These are phyloP conservation scores for Haplographium delicatum DNA, from an alignment of 495 filamentous ascomycete species.

Conservation along the genomic window DNA sequence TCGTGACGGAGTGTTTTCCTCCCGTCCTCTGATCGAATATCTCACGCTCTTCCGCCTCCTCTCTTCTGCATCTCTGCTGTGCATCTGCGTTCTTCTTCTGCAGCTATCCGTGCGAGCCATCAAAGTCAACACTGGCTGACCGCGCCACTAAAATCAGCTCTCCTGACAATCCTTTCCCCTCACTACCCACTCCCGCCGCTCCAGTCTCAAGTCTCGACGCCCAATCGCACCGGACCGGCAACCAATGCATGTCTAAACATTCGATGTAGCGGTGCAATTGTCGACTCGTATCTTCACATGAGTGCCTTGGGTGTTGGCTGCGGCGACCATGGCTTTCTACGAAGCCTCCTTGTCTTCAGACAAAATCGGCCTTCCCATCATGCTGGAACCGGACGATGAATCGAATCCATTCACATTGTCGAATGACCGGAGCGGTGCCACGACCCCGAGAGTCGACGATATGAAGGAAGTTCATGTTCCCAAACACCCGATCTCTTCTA, in stretches of 20 bases:
- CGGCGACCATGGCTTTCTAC: neutral
- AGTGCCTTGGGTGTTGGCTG: neutral
- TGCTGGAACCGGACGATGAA: conserved; percentile 3
- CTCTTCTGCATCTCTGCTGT: neutral
- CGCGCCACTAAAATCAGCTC: neutral
- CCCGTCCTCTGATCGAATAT: neutral
- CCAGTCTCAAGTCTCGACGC: neutral
- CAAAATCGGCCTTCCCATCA: conserved; percentile 9
- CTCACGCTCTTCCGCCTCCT: neutral
- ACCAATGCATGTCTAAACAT: conserved; percentile 8
- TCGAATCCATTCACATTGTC: neutral
- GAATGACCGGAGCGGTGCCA: neutral
- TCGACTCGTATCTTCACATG: neutral
- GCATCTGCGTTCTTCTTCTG: too few species aligned
- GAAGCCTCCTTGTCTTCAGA: conserved; percentile 5
- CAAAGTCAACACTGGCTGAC: neutral
- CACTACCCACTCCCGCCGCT: conserved; percentile 1
- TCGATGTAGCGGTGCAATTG: conserved; percentile 14
- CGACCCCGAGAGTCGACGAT: conserved; percentile 10
- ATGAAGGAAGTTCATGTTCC: conserved; percentile 41
- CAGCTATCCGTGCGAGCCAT: neutral
- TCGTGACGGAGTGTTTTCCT: too few species aligned
- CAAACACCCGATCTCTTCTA: conserved; percentile 70
- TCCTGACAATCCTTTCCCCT: neutral
- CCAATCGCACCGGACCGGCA: neutral